Conservation (phyloP, 805 yeast species). For the Candida insectorum region DNA sequence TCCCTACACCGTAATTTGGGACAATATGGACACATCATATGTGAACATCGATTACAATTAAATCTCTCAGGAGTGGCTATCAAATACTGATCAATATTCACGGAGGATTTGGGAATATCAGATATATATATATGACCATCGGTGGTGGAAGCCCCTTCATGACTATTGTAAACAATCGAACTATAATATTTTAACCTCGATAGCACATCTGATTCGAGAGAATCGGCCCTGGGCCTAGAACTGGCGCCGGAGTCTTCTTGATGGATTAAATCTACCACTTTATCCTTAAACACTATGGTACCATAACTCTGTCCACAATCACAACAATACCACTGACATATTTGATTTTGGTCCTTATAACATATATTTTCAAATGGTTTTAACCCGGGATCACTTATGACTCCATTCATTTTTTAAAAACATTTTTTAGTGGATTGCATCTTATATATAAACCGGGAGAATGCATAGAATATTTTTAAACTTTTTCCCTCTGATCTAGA, state of each 20-base stretch:
- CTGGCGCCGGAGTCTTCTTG: slow-evolving; percentile 1
- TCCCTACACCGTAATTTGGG: slow-evolving; percentile 32
- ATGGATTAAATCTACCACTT: slow-evolving; percentile 5
- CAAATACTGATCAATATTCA: slow-evolving; percentile 13
- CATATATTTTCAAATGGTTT: slow-evolving; percentile 14
- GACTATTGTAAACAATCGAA: slow-evolving; percentile 16
- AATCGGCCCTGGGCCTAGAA: too few species aligned
- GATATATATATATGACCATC: background rate
- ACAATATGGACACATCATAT: slow-evolving; percentile 44
- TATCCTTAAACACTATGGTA: slow-evolving; percentile 21
- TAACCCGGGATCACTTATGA: background rate
- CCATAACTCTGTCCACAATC: slow-evolving; percentile 39
- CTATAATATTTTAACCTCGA: slow-evolving; percentile 23
- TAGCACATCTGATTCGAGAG: slow-evolving; percentile 5
- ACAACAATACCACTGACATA: slow-evolving; percentile 43
- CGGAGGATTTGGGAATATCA: background rate
- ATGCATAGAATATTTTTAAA: too few species aligned
- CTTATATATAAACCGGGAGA: too few species aligned
- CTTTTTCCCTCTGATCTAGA: too few species aligned
- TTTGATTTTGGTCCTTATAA: slow-evolving; percentile 14
- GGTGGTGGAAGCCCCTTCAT: slow-evolving; percentile 1
- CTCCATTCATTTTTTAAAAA: background rate
- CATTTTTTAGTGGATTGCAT: background rate
- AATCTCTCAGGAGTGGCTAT: slow-evolving; percentile 30
- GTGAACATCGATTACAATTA: slow-evolving; percentile 35